Evolutionary conservation across 2,329 filamentous ascomycete species (phyloP), one percentile per base, ranked within the genome.

Genomic region (Penicillium vulpinum): DNA sequence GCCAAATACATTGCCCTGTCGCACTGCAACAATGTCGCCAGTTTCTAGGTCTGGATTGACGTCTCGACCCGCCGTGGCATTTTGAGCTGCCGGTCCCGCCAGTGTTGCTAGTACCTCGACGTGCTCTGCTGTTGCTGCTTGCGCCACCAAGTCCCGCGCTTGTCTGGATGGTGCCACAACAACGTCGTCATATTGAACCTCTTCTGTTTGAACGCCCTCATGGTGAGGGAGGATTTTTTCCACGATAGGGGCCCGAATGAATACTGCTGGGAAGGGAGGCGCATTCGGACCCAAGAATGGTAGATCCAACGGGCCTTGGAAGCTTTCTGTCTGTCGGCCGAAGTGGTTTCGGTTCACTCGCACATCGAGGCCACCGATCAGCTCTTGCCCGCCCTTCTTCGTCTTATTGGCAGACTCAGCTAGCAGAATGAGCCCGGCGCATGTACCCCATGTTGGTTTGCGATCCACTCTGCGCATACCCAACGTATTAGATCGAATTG

Each of bases 311-410:
- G 86, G 83, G 0, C 88, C 86, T 68, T 94, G 86, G 74, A 97
- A 97, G 70, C 90, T 95, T 76, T 97, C 91, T 15, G 89, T 88
- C 75, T 99, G 94, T 53, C 93, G 85, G 4, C 94, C 94, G 70
- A 97, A 99, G 74, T 97, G 91, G 70, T 97, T 99, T 45, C 94
- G 84, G 70, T 95, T 92, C 31, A 97, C 92, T 44, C 91, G 83
- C 35, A 99, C 92, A 69, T 92, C 88, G 36, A 99, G 82, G 2
- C 94, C 94, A 15, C 94, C 94, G 60, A 99, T 91, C 52, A 97
- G 83, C 58, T 96, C 91, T 74, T 97, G 94, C 0, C 93, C 93
- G 41, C 91, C 92, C 68, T 89, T 87, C 73, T 97, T 97, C 36
- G 90, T 92, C 60, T 88, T 85, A 73, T 93, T 96, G 48, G 92